Evolutionary conservation across 345 rosid genomes (phyloP).

Genomic region (Limnanthes douglasii): DNA sequence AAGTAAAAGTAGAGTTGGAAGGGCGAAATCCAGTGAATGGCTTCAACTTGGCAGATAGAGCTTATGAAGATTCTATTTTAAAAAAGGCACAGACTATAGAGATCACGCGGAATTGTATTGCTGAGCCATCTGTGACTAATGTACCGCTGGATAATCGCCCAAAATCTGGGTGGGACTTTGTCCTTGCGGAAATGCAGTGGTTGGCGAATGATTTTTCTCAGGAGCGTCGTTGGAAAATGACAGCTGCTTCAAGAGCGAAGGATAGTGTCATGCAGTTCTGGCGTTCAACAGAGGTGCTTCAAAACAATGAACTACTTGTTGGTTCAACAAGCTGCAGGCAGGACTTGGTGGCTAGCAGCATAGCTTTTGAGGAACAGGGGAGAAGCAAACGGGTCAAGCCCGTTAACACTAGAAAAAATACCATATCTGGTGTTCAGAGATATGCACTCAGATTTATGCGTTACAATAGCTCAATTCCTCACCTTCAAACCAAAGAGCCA

Average conservation of each 20-base stretch:
- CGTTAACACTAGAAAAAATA: conserved; percentile 13
- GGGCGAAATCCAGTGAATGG: conserved; percentile 9
- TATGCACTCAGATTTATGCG: conserved; percentile 58
- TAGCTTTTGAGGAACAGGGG: no score
- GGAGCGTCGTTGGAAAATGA: conserved; percentile 85
- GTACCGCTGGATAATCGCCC: conserved; percentile 18
- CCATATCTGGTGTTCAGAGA: conserved; percentile 18
- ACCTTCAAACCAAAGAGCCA: conserved; percentile 39
- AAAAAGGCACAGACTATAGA: conserved; percentile 61
- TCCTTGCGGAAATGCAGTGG: conserved; percentile 85
- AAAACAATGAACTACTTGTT: no score
- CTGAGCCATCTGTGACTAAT: conserved; percentile 38
- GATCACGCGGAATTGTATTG: conserved; percentile 53
- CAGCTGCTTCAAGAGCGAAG: conserved; percentile 45
- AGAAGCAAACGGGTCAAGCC: conserved; percentile 13
- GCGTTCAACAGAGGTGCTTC: conserved; percentile 31
- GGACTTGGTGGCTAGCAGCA: no score
- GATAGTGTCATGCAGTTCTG: conserved; percentile 69
- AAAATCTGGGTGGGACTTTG: conserved; percentile 62
- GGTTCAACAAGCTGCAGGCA: no score
- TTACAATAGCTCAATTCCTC: conserved; percentile 20
- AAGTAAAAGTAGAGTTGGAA: no score
- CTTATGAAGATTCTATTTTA: conserved; percentile 46
- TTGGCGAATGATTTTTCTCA: conserved; percentile 76
- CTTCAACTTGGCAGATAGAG: conserved; percentile 28